Base-by-base conservation (phyloP, 148 eudicot genomes). In the Selenicereus undatus region DNA sequence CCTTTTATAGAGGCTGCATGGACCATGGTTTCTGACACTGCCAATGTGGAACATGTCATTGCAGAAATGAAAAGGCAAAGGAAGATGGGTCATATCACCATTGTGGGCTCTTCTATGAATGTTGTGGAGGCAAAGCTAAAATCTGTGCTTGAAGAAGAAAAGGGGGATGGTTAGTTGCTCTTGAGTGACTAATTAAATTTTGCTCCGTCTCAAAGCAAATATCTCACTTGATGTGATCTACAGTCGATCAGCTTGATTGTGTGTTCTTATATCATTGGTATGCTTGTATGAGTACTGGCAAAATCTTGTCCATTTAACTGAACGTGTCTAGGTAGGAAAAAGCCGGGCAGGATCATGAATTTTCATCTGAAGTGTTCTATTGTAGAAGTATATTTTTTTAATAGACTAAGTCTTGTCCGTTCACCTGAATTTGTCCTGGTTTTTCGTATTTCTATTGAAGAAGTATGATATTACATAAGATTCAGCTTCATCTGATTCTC, bases 41-140 rank as follows among this genome's bases (percentile, higher is more conserved):
- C 52, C 14, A 50, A 58, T 77, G 71, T 73, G 78, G 71, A 45
- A 45, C 21, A 77, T 75, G 52, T 70, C 39, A 81, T 79, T 85
- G 82, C 89, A 95, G 98, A 90, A 83, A 95, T 95, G 88, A 83
- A 97, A 82, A 93, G 86, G 87, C 97, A 93, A 86, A 85, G 98
- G 35, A 95, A 95, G 85, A 93, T 95, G 94, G 98, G 98, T 50
- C 98, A 95, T 85, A 85, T 95, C 74, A 95, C 97, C 9, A 80
- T 95, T 24, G 90, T 91, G 73, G 98, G 98, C 81, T 85, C 90
- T 45, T 95, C 97, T 36, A 81, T 93, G 91, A 87, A 83, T 74
- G 82, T 83, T 80, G 91, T 93, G 74, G 93, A 95, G 82, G 78
- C 90, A 60, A 89, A 84, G n/a, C 81, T 95, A 62, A 86, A 91